Percentiles rank a stretch among this genome's conserved stretches.
These are phyloP conservation scores for Biancaea sappan DNA, from an alignment of 306 rosid genomes.

Conservation along the genomic window DNA sequence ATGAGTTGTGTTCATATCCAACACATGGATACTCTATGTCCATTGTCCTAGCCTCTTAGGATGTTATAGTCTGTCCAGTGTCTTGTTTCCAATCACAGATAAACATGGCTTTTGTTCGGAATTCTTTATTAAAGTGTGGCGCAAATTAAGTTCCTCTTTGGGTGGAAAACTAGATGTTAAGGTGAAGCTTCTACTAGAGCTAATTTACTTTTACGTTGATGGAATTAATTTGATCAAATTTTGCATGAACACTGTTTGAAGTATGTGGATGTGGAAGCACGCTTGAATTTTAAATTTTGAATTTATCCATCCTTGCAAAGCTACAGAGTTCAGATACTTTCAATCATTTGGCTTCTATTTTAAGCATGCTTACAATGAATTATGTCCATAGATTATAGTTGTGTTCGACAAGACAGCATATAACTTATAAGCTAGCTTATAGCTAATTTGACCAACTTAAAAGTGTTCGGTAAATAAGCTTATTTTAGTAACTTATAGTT, in stretches of 20 bases:
- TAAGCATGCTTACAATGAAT: background rate
- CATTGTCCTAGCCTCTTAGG: background rate
- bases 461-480: too few species aligned
- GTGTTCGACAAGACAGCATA: too few species aligned
- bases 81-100: background rate
- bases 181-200: background rate
- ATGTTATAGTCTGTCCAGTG: constrained; percentile 7
- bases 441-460: too few species aligned
- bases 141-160: background rate
- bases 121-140: background rate
- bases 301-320: background rate
- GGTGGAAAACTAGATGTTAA: background rate
- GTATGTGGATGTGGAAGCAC: background rate
- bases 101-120: background rate
- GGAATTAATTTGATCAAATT: background rate
- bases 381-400: background rate
- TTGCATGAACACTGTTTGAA: background rate
- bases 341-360: constrained; percentile 4
- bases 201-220: background rate
- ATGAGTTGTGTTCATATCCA: background rate
- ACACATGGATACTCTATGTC: background rate
- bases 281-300: constrained; percentile 14
- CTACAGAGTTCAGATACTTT: background rate
- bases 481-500: too few species aligned
- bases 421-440: too few species aligned